Evolutionary conservation across 495 filamentous ascomycete species (phyloP), one percentile per base, ranked within the genome.

Genomic region (Xylaria telfairii): DNA sequence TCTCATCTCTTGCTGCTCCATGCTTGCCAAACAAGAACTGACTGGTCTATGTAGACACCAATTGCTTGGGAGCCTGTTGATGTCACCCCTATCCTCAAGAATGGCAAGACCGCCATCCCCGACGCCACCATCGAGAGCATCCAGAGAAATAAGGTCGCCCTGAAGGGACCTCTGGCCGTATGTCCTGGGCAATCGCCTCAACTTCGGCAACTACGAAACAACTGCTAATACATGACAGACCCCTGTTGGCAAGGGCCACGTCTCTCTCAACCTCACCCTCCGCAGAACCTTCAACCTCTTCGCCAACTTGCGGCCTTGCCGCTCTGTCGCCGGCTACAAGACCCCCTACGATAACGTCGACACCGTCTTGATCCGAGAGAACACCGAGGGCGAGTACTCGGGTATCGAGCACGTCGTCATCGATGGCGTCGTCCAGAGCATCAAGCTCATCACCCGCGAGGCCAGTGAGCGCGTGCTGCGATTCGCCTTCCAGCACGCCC

Each of bases 301-400:
- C 82, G 96, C 96, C 84, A 99, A 99, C 86, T 89, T 99, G 71
- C 94, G 96, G 75, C 96, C 96, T 59, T 99, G 96, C 90, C 93
- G 93, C 73, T 97, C 94, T 63, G 92, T 99, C 72, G 92, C 91
- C 68, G 96, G 96, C 73, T 99, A 91, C 91, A 97, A 98, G 90
- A 99, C 96, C 47, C 93, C 96, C 67, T 99, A 99, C 87, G 96
- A 99, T 82, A 90, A 92, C 75, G 96, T 99, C 80, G 94, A 99
- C 83, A 98, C 94, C 46, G 93, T 98, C 76, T 85, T 99, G 77
- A 98, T 99, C 86, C 93, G 96, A 83, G 96, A 99, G 87, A 99
- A 99, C 89, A 99, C 96, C 73, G 96, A 99, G 88, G 96, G 96
- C 83, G 96, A 99, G 88, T 99, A 99, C 88, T 97, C 94, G 26